Conservation (phyloP, 371 early-diverging fungal species). For the Capniomyces stellatus region DNA sequence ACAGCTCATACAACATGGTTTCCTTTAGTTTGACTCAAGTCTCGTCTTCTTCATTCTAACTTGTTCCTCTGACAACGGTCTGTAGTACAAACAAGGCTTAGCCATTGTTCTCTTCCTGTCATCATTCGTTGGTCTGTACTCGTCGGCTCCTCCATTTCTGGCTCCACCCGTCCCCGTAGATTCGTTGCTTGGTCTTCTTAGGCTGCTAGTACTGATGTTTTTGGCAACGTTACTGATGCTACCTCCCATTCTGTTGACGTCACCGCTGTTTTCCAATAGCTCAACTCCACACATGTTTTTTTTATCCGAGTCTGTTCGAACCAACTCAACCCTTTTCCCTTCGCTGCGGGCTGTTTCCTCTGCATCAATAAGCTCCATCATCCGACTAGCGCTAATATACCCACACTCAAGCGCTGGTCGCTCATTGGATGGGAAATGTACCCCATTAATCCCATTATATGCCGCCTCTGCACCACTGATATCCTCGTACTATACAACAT, state of each 20-base stretch:
- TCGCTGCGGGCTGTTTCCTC: constrained; percentile 37
- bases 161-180: background rate
- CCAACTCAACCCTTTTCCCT: constrained; percentile 8
- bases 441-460: constrained; percentile 27
- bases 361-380: constrained; percentile 32
- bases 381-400: constrained; percentile 30
- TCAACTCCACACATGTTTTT: too few species aligned
- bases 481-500: constrained; percentile 30
- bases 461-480: constrained; percentile 32
- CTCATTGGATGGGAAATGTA: constrained; percentile 5
- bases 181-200: too few species aligned
- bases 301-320: background rate
- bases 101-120: constrained; percentile 12
- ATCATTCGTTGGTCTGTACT: background rate
- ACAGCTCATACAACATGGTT: too few species aligned
- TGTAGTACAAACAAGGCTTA: constrained; percentile 19
- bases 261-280: background rate
- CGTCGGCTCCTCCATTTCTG: background rate
- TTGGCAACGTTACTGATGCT: too few species aligned
- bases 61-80: constrained; percentile 25
- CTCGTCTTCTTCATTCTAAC: constrained; percentile 14
- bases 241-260: background rate
- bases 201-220: too few species aligned
- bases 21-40: too few species aligned
- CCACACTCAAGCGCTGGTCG: constrained; percentile 24